Conservation (phyloP, 768 basidiomycete genomes). For the Roridomyces roridus region DNA sequence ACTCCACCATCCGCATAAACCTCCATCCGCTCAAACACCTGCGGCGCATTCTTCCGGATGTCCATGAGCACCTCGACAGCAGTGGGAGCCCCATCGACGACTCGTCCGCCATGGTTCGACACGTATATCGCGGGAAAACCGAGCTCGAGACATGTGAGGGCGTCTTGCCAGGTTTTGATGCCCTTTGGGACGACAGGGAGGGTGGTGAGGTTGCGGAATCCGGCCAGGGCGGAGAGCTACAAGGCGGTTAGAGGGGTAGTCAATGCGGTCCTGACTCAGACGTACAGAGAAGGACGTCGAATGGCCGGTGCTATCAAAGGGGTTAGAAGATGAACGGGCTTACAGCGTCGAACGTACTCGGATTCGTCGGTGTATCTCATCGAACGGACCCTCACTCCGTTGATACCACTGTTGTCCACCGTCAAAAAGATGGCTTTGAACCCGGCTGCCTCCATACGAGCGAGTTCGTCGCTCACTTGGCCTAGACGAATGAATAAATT, state of each 20-base stretch:
- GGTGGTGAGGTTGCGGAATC: slow-evolving; percentile 32
- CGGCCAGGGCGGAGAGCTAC: slow-evolving; percentile 24
- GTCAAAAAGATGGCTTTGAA: slow-evolving; percentile 42
- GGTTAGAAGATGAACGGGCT: background rate
- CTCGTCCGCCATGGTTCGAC: slow-evolving; percentile 46
- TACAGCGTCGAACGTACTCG: slow-evolving; percentile 18
- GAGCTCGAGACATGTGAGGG: slow-evolving; percentile 38
- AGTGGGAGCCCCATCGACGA: slow-evolving; percentile 44
- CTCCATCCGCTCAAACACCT: slow-evolving; percentile 45
- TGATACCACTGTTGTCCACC: slow-evolving; percentile 39
- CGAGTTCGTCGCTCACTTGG: slow-evolving; percentile 28
- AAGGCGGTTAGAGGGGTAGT: background rate
- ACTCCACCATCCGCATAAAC: slow-evolving; percentile 55
- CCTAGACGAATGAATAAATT: too few relatives aligned
- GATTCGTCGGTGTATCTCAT: slow-evolving; percentile 22
- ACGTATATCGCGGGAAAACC: slow-evolving; percentile 47
- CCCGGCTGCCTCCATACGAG: slow-evolving; percentile 32
- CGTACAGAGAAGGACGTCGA: slow-evolving; percentile 29
- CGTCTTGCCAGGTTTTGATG: slow-evolving; percentile 38
- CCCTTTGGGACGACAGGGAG: slow-evolving; percentile 36
- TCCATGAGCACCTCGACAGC: slow-evolving; percentile 46
- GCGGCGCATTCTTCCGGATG: slow-evolving; percentile 43
- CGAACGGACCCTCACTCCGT: slow-evolving; percentile 33
- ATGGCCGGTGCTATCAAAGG: slow-evolving; percentile 27
- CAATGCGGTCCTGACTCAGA: background rate